Base-by-base conservation (phyloP, 768 basidiomycete genomes). In the Lactarius psammicola region DNA sequence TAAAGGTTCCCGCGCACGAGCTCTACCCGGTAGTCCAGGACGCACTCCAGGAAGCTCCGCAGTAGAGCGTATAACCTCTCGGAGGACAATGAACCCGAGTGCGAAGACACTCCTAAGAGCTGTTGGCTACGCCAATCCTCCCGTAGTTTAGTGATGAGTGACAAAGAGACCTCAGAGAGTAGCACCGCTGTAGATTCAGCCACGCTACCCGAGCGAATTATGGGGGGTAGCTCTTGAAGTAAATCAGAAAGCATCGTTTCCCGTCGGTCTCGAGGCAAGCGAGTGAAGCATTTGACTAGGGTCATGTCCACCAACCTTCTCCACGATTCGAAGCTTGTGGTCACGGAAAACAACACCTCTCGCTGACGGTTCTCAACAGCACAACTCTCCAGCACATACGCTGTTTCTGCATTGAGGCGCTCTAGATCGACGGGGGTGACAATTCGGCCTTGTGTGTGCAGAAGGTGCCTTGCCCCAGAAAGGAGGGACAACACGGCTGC, bases 1-100 rank as follows among this genome's bases (percentile, higher is more conserved):
- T 96, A 98, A n/a, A 98, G 80, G 73, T 98, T 98, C 8, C 96
- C 96, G 30, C 95, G 88, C 20, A 95, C 89, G 59, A 92, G 80
- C 73, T 96, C 94, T 31, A 89, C 84, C 15, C 87, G 88, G 66
- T 89, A 88, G 67, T 90, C 87, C 64, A 89, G 72, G 62, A 95
- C 83, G 56, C 87, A 89, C 60, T 92, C 87, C 60, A 97, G 74
- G 33, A 94, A 80, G 68, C 81, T 85, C 53, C 87, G 85, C 13
- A 98, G 80, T 53, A 96, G 85, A 2, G 84, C 78, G 67, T 85
- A 86, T 15, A 98, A 78, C 40, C 93, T 82, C 71, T 97, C 95
- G 0, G 87, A 85, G 2, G 94, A 94, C 20, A 95, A 76, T 11
- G 87, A 83, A 30, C 88, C 85, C 1, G 85, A 84, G 38, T 85